These are phyloP conservation scores for Ceratocystis lukuohia DNA, from an alignment of 2,329 filamentous ascomycete species.

Conservation along the genomic window DNA sequence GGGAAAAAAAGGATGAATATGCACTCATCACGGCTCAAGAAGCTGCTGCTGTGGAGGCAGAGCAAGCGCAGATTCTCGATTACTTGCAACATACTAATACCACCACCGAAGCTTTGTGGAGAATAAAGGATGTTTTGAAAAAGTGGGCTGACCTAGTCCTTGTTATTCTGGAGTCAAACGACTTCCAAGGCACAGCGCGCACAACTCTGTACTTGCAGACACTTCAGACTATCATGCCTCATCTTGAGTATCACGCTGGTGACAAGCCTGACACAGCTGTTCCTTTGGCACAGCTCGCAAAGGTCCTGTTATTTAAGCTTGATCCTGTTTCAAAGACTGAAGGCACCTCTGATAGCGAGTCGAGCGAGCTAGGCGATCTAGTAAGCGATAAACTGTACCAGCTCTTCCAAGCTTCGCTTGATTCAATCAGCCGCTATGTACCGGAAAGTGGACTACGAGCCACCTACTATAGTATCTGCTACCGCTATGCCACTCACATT, in stretches of 20 bases:
- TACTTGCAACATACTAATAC: conserved; percentile 53
- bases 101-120: conserved; percentile 41
- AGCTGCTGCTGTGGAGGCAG: conserved; percentile 37
- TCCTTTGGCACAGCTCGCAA: conserved; percentile 64
- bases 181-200: conserved; percentile 59
- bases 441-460: conserved; percentile 61
- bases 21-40: conserved; percentile 39
- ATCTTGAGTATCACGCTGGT: conserved; percentile 63
- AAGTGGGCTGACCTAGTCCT: conserved; percentile 77
- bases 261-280: conserved; percentile 56
- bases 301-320: conserved; percentile 57
- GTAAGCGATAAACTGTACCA: conserved; percentile 83
- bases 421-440: conserved; percentile 61
- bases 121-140: conserved; percentile 54
- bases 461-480: conserved; percentile 83
- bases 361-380: conserved; percentile 48
- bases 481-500: conserved; percentile 67
- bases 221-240: conserved; percentile 76
- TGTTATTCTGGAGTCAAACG: conserved; percentile 69
- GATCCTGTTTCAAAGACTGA: conserved; percentile 34
- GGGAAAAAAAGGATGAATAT: conserved; percentile 41
- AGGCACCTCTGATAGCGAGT: neutral
- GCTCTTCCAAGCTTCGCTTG: conserved; percentile 75
- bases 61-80: conserved; percentile 47
- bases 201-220: conserved; percentile 73